A percentile compares a stretch with the other conserved stretches of the same genome.
phyloP scores from a whole-genome alignment of 1,284 basidiomycete species.

The Malassezia caprae region DNA sequence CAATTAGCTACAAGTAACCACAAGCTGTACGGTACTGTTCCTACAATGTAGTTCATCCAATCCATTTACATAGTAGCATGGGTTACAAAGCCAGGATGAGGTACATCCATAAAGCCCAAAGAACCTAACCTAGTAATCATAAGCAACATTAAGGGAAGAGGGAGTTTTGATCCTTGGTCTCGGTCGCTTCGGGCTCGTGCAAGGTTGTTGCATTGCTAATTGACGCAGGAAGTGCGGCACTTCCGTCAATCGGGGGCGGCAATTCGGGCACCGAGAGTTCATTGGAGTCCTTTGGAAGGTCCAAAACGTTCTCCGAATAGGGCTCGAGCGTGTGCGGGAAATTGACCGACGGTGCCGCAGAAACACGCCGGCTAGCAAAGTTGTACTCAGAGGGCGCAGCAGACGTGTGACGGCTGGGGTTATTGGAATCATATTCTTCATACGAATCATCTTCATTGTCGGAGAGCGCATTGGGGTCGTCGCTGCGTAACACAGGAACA shows the following conservation, averaged over 20 bases:
- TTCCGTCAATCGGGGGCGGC: constrained; percentile 2
- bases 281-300: not conserved
- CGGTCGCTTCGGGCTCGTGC: not conserved
- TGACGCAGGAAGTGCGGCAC: not conserved
- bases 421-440: not conserved
- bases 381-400: not conserved
- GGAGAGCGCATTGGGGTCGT: not conserved
- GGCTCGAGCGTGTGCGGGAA: not conserved
- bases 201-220: not conserved
- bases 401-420: not conserved
- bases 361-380: not conserved
- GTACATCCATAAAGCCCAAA: not conserved
- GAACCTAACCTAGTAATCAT: not conserved
- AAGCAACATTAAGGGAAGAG: constrained; percentile 2
- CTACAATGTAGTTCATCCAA: not conserved
- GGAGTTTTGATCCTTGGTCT: not conserved
- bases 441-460: constrained; percentile 1
- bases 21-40: not conserved
- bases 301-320: not conserved
- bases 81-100: not conserved
- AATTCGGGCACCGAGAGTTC: not conserved
- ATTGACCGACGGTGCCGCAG: not conserved
- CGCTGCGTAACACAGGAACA: constrained; percentile 16
- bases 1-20: not conserved
- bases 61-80: not conserved